These are phyloP conservation scores for Metschnikowia matae DNA, from an alignment of 805 yeast genomes.

Conservation along the genomic window DNA sequence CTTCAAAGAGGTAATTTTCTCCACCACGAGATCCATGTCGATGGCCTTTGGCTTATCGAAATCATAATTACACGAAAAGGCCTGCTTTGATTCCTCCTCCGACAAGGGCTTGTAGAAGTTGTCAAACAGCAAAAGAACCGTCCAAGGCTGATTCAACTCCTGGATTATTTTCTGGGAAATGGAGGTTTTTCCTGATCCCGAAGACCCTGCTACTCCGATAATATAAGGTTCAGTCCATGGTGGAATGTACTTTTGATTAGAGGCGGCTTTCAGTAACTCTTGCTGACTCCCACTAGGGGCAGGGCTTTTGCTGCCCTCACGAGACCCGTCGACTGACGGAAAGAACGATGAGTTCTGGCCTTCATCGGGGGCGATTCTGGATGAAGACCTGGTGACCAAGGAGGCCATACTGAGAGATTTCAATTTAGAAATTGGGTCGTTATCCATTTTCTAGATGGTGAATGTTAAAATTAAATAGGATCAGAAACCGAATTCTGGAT, in stretches of 20 bases:
- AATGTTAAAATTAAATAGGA: background rate
- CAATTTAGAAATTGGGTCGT: too few relatives aligned
- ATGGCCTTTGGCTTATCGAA: slow-evolving; percentile 85
- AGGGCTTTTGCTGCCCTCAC: background rate
- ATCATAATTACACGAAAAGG: slow-evolving; percentile 71
- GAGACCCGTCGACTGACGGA: slow-evolving; percentile 7
- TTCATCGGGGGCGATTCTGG: slow-evolving; percentile 26
- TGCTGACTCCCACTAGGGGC: background rate
- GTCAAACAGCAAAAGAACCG: slow-evolving; percentile 83
- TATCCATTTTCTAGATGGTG: background rate
- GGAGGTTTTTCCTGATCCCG: slow-evolving; percentile 88
- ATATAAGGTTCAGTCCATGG: slow-evolving; percentile 89
- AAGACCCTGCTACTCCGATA: slow-evolving; percentile 76
- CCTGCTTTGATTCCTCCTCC: slow-evolving; percentile 54
- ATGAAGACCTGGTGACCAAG: slow-evolving; percentile 9
- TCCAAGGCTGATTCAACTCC: slow-evolving; percentile 86
- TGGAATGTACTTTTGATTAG: slow-evolving; percentile 40
- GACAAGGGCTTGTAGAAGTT: slow-evolving; percentile 81
- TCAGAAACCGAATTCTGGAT: too few relatives aligned
- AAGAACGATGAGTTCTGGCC: slow-evolving; percentile 25
- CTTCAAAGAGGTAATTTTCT: slow-evolving; percentile 62
- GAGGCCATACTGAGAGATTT: background rate
- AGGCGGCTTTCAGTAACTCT: background rate
- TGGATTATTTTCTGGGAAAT: slow-evolving; percentile 80
- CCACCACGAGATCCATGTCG: slow-evolving; percentile 68